A percentile compares a stretch with the other conserved stretches of the same genome.
phyloP scores from a whole-genome alignment of 73 alveolate species.

The Effrenium voratum region DNA sequence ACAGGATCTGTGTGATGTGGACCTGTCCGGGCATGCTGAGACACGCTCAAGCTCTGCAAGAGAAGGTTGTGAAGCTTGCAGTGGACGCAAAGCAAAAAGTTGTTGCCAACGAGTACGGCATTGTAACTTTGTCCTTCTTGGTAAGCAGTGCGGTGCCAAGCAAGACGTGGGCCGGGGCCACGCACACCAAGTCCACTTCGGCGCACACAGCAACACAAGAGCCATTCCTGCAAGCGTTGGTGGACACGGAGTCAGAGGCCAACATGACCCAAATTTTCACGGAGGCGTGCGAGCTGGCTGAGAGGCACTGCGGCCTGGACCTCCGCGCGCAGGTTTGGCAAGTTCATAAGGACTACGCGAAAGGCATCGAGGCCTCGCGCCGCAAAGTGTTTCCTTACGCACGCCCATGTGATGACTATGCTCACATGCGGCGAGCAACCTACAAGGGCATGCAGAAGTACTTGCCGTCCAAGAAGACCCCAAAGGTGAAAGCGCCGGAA shows the following conservation, averaged over 20 bases:
- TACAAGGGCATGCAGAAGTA: neutral
- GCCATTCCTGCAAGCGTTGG: neutral
- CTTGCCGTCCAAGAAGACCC: neutral
- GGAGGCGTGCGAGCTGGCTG: neutral
- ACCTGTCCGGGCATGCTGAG: no score
- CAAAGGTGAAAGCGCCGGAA: no score
- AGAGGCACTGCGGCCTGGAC: neutral
- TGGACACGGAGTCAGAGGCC: neutral
- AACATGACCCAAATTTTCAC: neutral
- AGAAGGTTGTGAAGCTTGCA: no score
- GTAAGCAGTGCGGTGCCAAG: neutral
- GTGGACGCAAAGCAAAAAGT: conserved; percentile 50
- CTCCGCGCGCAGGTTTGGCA: neutral
- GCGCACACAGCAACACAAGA: neutral
- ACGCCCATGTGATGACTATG: neutral
- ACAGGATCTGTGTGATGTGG: no score
- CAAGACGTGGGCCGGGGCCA: neutral
- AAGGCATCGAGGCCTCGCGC: neutral
- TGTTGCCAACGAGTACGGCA: neutral
- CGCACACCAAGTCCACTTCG: neutral
- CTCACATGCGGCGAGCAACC: neutral
- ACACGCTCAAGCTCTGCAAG: no score
- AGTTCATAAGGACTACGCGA: neutral
- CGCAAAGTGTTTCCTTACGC: neutral
- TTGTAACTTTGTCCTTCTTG: conserved; percentile 1